These are phyloP conservation scores for Eragrostis tef DNA, from an alignment of 202 grass and related monocot species.

Conservation along the genomic window DNA sequence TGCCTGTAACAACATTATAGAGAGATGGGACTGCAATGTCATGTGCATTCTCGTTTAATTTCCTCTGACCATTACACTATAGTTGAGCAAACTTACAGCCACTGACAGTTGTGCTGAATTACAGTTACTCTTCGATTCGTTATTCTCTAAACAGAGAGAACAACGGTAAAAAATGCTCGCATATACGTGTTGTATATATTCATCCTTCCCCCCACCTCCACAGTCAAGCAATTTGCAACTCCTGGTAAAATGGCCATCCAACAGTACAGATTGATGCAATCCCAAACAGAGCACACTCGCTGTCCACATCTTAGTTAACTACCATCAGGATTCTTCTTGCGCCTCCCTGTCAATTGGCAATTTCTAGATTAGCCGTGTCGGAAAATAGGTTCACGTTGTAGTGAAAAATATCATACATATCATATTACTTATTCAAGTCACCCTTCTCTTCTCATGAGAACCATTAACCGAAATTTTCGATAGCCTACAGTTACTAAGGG, in stretches of 20 bases:
- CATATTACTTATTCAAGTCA: background rate
- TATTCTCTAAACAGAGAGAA: slow-evolving; percentile 7
- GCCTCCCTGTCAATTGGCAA: slow-evolving; percentile 58
- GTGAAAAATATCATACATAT: background rate
- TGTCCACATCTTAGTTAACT: slow-evolving; percentile 39
- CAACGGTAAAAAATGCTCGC: background rate
- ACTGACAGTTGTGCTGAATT: background rate
- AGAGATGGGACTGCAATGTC: background rate
- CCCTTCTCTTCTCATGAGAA: background rate
- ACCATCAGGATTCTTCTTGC: slow-evolving; percentile 47
- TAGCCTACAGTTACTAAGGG: background rate
- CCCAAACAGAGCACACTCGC: background rate
- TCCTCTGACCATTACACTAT: background rate
- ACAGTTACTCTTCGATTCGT: background rate
- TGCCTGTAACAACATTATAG: background rate
- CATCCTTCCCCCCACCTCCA: slow-evolving; percentile 14
- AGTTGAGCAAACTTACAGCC: background rate
- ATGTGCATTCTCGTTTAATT: slow-evolving; percentile 16
- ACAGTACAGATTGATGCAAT: background rate
- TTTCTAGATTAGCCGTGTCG: slow-evolving; percentile 28
- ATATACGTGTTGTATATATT: slow-evolving; percentile 1
- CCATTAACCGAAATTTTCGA: background rate
- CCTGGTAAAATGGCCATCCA: background rate
- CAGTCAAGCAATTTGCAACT: background rate
- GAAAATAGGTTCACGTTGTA: background rate